phyloP scores from a whole-genome alignment of 495 filamentous ascomycete genomes.

The Penicillium paradoxum region DNA sequence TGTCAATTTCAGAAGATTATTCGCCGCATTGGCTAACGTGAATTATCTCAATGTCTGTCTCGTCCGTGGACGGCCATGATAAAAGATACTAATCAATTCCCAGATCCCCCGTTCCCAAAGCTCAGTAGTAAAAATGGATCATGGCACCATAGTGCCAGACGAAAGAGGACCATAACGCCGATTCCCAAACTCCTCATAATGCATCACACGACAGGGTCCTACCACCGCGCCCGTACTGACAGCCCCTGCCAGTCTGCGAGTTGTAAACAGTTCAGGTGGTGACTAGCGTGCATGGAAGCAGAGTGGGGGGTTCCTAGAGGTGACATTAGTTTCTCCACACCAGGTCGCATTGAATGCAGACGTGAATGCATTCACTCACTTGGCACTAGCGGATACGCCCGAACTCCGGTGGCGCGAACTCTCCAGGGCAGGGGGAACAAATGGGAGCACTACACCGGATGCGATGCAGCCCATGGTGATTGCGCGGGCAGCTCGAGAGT shows the following conservation, averaged over 20 bases:
- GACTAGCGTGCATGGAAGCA: slow-evolving; percentile 45
- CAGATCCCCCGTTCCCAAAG: not conserved
- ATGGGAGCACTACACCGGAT: slow-evolving; percentile 41
- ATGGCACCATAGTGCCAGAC: not conserved
- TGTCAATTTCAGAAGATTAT: not conserved
- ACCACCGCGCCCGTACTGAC: slow-evolving; percentile 18
- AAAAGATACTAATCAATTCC: not conserved
- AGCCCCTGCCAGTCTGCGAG: not conserved
- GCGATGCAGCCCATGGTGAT: slow-evolving; percentile 38
- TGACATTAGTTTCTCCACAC: not conserved
- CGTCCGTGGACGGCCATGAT: not conserved
- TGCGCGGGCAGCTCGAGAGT: slow-evolving; percentile 36
- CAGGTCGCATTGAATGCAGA: not conserved
- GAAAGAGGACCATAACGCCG: slow-evolving; percentile 9
- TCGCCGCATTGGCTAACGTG: not conserved
- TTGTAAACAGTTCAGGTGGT: not conserved
- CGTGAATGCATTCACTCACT: slow-evolving; percentile 23
- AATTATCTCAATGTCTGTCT: not conserved
- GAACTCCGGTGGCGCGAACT: slow-evolving; percentile 38
- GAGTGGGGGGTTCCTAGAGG: slow-evolving; percentile 36
- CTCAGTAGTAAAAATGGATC: not conserved
- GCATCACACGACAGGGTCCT: not conserved
- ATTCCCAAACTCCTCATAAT: slow-evolving; percentile 11
- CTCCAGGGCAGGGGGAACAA: slow-evolving; percentile 43
- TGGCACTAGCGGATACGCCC: slow-evolving; percentile 32